Evolutionary conservation across 2,329 filamentous ascomycete genomes (phyloP).

Genomic region (Fusarium devonianum): DNA sequence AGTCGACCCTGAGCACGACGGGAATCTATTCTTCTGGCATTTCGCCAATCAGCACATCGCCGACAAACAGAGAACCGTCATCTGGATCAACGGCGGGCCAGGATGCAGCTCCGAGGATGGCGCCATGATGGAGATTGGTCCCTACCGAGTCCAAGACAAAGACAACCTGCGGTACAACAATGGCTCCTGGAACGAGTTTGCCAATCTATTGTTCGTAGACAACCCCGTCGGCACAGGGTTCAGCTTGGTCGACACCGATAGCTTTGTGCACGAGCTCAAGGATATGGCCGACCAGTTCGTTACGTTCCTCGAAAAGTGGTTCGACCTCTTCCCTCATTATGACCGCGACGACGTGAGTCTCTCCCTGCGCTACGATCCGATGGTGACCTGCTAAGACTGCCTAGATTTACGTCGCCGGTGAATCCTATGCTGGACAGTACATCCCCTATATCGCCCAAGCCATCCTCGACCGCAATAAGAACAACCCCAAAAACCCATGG

Average conservation of each 20-base stretch:
- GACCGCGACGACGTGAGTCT: slow-evolving; percentile 84
- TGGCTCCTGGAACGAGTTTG: slow-evolving; percentile 98
- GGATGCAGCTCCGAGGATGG: slow-evolving; percentile 98
- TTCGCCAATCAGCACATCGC: slow-evolving; percentile 96
- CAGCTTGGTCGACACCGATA: slow-evolving; percentile 92
- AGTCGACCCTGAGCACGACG: slow-evolving; percentile 82
- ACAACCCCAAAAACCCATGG: slow-evolving; percentile 64
- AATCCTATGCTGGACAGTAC: slow-evolving; percentile 96
- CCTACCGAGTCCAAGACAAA: slow-evolving; percentile 83
- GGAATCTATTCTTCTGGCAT: slow-evolving; percentile 98
- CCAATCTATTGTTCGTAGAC: slow-evolving; percentile 95
- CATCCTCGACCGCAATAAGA: slow-evolving; percentile 86
- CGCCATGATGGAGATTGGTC: slow-evolving; percentile 93
- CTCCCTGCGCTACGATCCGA: background rate
- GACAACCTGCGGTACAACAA: slow-evolving; percentile 79
- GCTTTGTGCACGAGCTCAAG: slow-evolving; percentile 82
- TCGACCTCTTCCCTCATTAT: slow-evolving; percentile 88
- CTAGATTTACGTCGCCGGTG: slow-evolving; percentile 91
- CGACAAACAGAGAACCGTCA: slow-evolving; percentile 85
- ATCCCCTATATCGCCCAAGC: slow-evolving; percentile 96
- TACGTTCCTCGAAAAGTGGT: slow-evolving; percentile 90
- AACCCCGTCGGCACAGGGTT: slow-evolving; percentile 96
- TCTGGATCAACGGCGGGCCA: slow-evolving; percentile 97
- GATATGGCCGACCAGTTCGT: slow-evolving; percentile 92
- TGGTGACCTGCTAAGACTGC: slow-evolving; percentile 27